Percentiles rank a stretch among this genome's conserved stretches.
These are phyloP conservation scores for Globisporangium spinosum DNA, from an alignment of 352 stramenopile species.

Conservation along the genomic window DNA sequence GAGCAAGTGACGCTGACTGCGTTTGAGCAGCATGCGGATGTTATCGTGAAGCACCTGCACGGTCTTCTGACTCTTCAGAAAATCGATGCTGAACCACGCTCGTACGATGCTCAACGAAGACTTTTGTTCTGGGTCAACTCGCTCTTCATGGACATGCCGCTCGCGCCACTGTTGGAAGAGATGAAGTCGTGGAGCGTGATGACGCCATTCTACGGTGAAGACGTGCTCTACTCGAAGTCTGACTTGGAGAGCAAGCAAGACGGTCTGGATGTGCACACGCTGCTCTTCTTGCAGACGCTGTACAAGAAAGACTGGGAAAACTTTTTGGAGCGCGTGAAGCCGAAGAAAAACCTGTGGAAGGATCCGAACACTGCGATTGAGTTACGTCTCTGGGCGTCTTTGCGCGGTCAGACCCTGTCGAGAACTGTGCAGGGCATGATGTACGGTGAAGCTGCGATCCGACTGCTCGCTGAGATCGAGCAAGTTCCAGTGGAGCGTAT, in stretches of 20 bases:
- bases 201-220: slow-evolving; percentile 98
- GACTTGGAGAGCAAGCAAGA: slow-evolving; percentile 96
- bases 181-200: slow-evolving; percentile 99
- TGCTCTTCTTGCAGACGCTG: slow-evolving; percentile 93
- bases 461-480: slow-evolving; percentile 96
- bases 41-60: slow-evolving; percentile 88
- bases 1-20: slow-evolving; percentile 89
- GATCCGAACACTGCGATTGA: slow-evolving; percentile 83
- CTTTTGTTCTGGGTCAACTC: slow-evolving; percentile 99
- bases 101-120: slow-evolving; percentile 93
- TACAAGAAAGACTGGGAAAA: slow-evolving; percentile 98
- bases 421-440: slow-evolving; percentile 99
- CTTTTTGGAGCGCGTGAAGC: slow-evolving; percentile 95
- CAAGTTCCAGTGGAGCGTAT: slow-evolving; percentile 85
- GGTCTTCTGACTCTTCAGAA: slow-evolving; percentile 95
- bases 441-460: slow-evolving; percentile 98
- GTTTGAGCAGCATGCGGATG: slow-evolving; percentile 78
- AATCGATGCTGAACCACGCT: slow-evolving; percentile 96
- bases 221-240: slow-evolving; percentile 95
- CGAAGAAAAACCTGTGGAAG: slow-evolving; percentile 92
- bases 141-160: slow-evolving; percentile 99
- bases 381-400: slow-evolving; percentile 95
- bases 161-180: slow-evolving; percentile 94
- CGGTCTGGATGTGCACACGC: slow-evolving; percentile 86
- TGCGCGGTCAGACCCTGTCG: slow-evolving; percentile 96